Percentiles rank a stretch among this genome's conserved stretches.
phyloP scores from a whole-genome alignment of 2,329 filamentous ascomycete genomes.

The Fusarium gaditjirri region DNA sequence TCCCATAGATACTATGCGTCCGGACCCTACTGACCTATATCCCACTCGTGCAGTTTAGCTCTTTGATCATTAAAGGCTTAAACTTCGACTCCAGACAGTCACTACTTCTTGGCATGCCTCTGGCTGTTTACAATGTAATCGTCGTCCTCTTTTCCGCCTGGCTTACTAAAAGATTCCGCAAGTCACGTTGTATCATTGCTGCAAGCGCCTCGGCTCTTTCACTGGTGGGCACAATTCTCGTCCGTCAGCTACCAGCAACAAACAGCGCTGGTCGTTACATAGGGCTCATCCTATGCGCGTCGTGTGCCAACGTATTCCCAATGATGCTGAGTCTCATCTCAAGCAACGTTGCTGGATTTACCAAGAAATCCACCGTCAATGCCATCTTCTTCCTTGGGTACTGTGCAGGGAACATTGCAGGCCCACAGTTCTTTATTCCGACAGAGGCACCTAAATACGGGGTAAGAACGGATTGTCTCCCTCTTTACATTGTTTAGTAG shows the following conservation, averaged over 20 bases:
- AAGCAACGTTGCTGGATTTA: neutral
- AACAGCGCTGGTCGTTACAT: neutral
- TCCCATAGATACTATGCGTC: rapidly evolving
- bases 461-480: rapidly evolving
- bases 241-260: neutral
- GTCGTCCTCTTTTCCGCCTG: neutral
- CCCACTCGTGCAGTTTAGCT: neutral
- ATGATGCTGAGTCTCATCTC: neutral
- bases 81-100: neutral
- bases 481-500: rapidly evolving
- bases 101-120: neutral
- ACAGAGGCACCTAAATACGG: neutral
- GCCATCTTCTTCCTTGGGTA: neutral
- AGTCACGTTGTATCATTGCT: neutral
- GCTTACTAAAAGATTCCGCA: neutral
- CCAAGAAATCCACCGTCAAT: neutral
- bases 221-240: neutral
- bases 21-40: neutral
- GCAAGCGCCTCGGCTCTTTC: neutral
- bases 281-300: neutral
- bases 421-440: neutral
- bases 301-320: neutral
- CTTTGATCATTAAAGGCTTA: neutral
- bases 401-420: neutral
- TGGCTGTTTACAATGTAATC: neutral